Percentiles rank a stretch among this genome's conserved stretches.
These are phyloP conservation scores for Fragaria iinumae DNA, from an alignment of 306 rosid genomes.

Conservation along the genomic window DNA sequence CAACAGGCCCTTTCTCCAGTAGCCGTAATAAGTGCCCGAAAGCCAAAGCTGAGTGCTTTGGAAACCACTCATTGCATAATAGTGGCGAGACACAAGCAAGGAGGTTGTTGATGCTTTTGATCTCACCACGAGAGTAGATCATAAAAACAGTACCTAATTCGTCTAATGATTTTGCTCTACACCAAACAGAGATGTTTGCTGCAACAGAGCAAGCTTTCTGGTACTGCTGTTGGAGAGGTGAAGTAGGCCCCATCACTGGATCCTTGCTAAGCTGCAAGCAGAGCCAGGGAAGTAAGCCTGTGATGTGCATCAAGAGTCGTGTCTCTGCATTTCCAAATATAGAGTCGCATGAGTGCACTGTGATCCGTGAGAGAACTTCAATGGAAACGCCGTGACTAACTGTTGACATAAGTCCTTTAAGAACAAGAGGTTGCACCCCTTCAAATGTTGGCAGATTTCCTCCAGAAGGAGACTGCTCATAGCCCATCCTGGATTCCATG, in stretches of 20 bases:
- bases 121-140: slow-evolving; percentile 83
- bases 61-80: slow-evolving; percentile 90
- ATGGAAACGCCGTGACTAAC: slow-evolving; percentile 92
- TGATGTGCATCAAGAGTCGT: slow-evolving; percentile 94
- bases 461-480: slow-evolving; percentile 62
- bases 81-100: slow-evolving; percentile 93
- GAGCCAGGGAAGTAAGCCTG: slow-evolving; percentile 97
- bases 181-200: slow-evolving; percentile 83
- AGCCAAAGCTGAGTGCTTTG: slow-evolving; percentile 87
- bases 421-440: slow-evolving; percentile 98
- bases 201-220: slow-evolving; percentile 95
- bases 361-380: slow-evolving; percentile 86
- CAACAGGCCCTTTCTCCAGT: slow-evolving; percentile 90
- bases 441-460: slow-evolving; percentile 86
- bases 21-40: slow-evolving; percentile 90
- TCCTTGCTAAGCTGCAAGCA: slow-evolving; percentile 93
- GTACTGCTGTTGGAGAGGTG: slow-evolving; percentile 87
- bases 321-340: slow-evolving; percentile 94
- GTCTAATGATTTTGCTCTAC: slow-evolving; percentile 85
- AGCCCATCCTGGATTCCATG: slow-evolving; percentile 73
- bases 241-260: slow-evolving; percentile 67
- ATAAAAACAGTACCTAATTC: slow-evolving; percentile 85
- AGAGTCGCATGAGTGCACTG: slow-evolving; percentile 95
- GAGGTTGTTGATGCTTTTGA: slow-evolving; percentile 70
- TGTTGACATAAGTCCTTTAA: slow-evolving; percentile 89